phyloP scores from a whole-genome alignment of 805 yeast genomes.

The Debaryomyces maramus region DNA sequence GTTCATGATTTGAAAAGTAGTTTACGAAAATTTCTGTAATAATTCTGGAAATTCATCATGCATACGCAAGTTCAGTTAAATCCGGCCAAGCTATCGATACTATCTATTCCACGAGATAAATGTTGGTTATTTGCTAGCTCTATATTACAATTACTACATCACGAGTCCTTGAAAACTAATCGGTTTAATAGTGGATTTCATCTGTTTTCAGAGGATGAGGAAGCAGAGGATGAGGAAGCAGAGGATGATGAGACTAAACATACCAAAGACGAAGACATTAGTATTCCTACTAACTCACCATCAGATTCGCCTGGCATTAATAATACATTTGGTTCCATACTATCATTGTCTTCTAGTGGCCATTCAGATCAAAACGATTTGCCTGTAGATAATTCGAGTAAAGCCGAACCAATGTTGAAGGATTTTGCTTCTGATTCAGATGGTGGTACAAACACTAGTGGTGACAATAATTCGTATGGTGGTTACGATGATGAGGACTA shows the following conservation, averaged over 20 bases:
- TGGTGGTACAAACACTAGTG: constrained; percentile 1
- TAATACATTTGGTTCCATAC: constrained; percentile 8
- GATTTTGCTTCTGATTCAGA: constrained; percentile 6
- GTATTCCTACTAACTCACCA: too few species aligned
- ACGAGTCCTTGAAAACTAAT: constrained; percentile 25
- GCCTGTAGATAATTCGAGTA: constrained; percentile 10
- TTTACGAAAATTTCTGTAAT: too few species aligned
- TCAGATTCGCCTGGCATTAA: too few species aligned
- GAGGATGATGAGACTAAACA: constrained; percentile 13
- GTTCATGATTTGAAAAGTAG: too few species aligned
- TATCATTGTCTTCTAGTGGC: not conserved
- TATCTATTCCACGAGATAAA: constrained; percentile 52
- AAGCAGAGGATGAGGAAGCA: constrained; percentile 18
- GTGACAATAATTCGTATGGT: constrained; percentile 8
- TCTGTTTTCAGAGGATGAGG: constrained; percentile 1
- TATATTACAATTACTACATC: constrained; percentile 46
- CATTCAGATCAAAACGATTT: not conserved
- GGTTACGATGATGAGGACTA: constrained; percentile 20
- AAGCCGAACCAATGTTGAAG: constrained; percentile 7
- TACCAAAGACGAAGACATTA: too few species aligned
- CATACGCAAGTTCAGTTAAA: constrained; percentile 51
- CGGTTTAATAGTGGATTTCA: constrained; percentile 5
- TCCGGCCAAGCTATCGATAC: constrained; percentile 45
- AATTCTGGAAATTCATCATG: too few species aligned
- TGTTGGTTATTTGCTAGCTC: constrained; percentile 57